Conservation (phyloP, 208 protist species). For the Acanthamoeba divionensis region DNA sequence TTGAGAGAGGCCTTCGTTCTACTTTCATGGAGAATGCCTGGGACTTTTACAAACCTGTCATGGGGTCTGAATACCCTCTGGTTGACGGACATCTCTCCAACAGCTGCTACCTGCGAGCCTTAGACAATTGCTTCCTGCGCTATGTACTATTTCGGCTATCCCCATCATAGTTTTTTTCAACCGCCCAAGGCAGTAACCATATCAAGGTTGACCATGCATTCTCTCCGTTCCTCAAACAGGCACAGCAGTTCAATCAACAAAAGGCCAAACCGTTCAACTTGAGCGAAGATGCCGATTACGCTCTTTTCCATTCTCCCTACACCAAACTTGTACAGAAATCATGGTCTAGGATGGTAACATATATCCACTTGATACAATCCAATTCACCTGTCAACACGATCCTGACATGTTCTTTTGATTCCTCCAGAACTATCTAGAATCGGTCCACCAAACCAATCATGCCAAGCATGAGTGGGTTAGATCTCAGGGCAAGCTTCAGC, state of each 20-base stretch:
- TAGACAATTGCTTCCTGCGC: slow-evolving; percentile 83
- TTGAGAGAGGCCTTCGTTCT: slow-evolving; percentile 72
- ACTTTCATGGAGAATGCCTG: slow-evolving; percentile 83
- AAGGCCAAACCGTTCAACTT: slow-evolving; percentile 44
- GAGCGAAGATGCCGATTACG: slow-evolving; percentile 67
- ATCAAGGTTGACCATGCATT: no score
- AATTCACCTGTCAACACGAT: neutral
- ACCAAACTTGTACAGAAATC: slow-evolving; percentile 88
- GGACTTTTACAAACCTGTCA: slow-evolving; percentile 92
- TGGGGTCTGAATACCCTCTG: slow-evolving; percentile 83
- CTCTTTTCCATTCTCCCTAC: slow-evolving; percentile 86
- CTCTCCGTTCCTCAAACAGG: neutral
- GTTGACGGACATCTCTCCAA: slow-evolving; percentile 86
- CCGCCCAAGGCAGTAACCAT: no score
- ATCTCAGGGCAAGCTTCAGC: slow-evolving; percentile 2
- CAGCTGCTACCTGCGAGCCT: slow-evolving; percentile 82
- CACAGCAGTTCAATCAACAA: neutral
- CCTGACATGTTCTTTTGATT: neutral
- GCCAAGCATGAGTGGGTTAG: neutral
- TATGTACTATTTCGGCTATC: slow-evolving; percentile 31
- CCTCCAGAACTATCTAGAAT: slow-evolving; percentile 3
- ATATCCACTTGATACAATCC: neutral
- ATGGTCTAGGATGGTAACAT: slow-evolving; percentile 77
- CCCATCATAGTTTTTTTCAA: neutral
- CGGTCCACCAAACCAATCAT: neutral